Percentiles rank a stretch among this genome's conserved stretches.
Evolutionary conservation across 164 flowering plant species (phyloP).

Genomic region (Umbilicus rupestris): DNA sequence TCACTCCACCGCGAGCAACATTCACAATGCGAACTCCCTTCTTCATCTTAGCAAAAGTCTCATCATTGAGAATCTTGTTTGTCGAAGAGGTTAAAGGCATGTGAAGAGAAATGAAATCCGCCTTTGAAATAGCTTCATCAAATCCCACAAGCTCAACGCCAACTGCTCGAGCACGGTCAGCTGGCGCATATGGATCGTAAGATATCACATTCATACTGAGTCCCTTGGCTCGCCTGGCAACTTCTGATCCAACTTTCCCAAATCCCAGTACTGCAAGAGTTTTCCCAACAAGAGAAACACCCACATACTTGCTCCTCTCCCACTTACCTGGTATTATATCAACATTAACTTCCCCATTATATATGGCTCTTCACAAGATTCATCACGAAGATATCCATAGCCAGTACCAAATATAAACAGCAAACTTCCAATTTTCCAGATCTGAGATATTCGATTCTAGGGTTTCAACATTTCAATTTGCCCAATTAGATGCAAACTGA

Average conservation of each 20-base stretch:
- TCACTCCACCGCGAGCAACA: constrained; percentile 68
- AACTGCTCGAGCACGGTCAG: constrained; percentile 45
- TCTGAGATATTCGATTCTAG: neutral
- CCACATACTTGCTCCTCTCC: constrained; percentile 51
- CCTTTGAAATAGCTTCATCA: constrained; percentile 42
- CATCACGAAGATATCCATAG: no score
- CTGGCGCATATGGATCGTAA: constrained; percentile 59
- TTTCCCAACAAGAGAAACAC: constrained; percentile 53
- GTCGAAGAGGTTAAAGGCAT: constrained; percentile 57
- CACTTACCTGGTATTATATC: constrained; percentile 36
- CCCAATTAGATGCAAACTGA: neutral
- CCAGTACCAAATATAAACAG: neutral
- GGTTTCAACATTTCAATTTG: neutral
- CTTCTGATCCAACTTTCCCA: constrained; percentile 53
- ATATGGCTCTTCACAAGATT: neutral
- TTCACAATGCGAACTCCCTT: constrained; percentile 51
- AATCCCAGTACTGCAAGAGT: constrained; percentile 52
- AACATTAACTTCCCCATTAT: neutral
- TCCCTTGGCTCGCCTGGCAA: constrained; percentile 49
- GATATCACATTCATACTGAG: constrained; percentile 58
- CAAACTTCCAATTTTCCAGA: constrained; percentile 4
- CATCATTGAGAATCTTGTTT: constrained; percentile 35
- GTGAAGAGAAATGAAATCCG: constrained; percentile 56
- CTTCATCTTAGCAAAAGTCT: constrained; percentile 45
- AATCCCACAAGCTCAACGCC: constrained; percentile 53